Evolutionary conservation across 1,139 yeast species (phyloP).

Genomic region (Petasospora rhodanensis): DNA sequence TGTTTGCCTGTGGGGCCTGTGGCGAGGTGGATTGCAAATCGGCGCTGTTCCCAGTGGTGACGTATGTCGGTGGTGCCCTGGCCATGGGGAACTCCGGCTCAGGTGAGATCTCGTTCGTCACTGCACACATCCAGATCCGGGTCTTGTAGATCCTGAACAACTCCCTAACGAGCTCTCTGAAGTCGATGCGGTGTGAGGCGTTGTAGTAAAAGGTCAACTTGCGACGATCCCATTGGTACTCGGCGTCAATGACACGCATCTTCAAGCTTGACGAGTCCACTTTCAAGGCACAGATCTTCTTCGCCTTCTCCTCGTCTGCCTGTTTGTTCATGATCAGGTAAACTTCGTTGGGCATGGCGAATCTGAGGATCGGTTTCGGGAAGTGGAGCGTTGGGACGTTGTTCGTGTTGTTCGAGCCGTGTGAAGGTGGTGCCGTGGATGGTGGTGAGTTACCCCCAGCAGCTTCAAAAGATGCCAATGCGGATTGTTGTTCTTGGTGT

Average conservation of each 20-base stretch:
- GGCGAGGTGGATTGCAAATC: too few relatives aligned
- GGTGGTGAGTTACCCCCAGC: constrained; percentile 12
- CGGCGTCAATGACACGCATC: constrained; percentile 67
- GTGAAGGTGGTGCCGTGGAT: constrained; percentile 3
- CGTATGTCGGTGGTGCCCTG: too few relatives aligned
- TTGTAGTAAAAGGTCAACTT: constrained; percentile 85
- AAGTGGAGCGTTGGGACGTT: constrained; percentile 29
- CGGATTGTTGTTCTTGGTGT: constrained; percentile 46
- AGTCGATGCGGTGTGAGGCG: constrained; percentile 77
- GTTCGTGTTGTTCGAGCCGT: constrained; percentile 1
- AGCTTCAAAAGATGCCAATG: constrained; percentile 29
- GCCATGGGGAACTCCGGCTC: too few relatives aligned
- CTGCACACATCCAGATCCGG: constrained; percentile 96
- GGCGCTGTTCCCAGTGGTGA: too few relatives aligned
- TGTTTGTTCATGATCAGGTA: constrained; percentile 32
- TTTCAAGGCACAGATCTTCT: constrained; percentile 35
- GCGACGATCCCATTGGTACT: constrained; percentile 92
- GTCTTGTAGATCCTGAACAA: constrained; percentile 91
- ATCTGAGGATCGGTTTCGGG: constrained; percentile 72
- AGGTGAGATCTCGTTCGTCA: constrained; percentile 30
- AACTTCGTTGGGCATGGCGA: constrained; percentile 35
- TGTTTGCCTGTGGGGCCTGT: too few relatives aligned
- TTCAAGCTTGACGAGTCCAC: too few relatives aligned
- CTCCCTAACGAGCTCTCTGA: constrained; percentile 88
- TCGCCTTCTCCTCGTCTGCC: constrained; percentile 43